Percentiles rank a stretch among this genome's conserved stretches.
Conservation (phyloP, 495 filamentous ascomycete genomes). For the Aspergillus mulundensis region DNA sequence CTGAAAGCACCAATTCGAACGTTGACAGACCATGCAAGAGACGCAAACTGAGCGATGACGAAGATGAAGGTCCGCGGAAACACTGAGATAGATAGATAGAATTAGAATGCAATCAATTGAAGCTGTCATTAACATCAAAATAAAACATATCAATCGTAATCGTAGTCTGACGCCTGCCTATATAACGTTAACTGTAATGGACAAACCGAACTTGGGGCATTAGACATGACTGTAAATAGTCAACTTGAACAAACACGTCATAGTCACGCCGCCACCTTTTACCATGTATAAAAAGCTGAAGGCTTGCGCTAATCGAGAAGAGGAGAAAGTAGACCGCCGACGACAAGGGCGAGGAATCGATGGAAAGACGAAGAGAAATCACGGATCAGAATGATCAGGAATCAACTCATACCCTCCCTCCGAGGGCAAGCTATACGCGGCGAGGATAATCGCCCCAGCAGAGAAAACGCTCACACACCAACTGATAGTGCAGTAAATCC, state of each 20-base stretch:
- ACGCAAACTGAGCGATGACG: not conserved
- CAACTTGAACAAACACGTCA: not conserved
- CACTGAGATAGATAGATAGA: not conserved
- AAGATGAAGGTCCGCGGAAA: not conserved
- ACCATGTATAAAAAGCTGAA: not conserved
- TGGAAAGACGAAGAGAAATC: not conserved
- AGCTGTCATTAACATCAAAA: not conserved
- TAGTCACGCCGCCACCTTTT: not conserved
- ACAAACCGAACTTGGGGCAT: not conserved
- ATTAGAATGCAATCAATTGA: not conserved
- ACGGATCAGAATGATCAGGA: conserved; percentile 35
- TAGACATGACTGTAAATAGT: not conserved
- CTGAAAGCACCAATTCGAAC: not conserved
- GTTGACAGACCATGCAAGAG: not conserved
- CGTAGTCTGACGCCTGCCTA: conserved; percentile 2
- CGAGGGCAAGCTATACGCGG: conserved; percentile 63
- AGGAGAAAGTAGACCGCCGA: not conserved
- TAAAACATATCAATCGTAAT: not conserved
- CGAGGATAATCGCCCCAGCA: conserved; percentile 56
- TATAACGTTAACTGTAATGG: not conserved
- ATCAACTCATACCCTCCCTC: conserved; percentile 86
- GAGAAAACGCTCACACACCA: conserved; percentile 63
- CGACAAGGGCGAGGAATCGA: not conserved
- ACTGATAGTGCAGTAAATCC: conserved; percentile 70
- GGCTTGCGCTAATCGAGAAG: conserved; percentile 1